Conservation (phyloP, 306 rosid genomes). For the Chamaecrista fasciculata region DNA sequence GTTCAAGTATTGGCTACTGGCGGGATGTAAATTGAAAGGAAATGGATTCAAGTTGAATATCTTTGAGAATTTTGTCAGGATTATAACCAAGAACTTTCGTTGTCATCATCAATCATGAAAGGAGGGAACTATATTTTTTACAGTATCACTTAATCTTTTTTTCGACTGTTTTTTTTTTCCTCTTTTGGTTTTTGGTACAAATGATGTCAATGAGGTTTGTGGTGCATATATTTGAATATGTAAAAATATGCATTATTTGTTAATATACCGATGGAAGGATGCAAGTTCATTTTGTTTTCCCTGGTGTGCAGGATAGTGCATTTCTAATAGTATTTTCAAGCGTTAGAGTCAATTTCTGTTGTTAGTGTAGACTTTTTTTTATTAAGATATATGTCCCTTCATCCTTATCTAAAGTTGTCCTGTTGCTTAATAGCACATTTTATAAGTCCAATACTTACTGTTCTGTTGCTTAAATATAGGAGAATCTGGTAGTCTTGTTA, state of each 20-base stretch:
- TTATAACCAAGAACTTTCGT: neutral
- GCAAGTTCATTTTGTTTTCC: constrained; percentile 11
- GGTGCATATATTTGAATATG: no score
- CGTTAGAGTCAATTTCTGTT: constrained; percentile 9
- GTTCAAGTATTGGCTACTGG: neutral
- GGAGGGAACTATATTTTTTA: neutral
- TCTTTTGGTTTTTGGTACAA: neutral
- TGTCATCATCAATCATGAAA: neutral
- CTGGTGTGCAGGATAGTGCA: neutral
- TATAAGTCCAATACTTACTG: neutral
- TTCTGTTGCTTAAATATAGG: constrained; percentile 1
- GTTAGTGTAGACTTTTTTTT: neutral
- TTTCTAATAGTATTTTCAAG: neutral
- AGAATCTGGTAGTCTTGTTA: constrained; percentile 2
- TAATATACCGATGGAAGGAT: constrained; percentile 1
- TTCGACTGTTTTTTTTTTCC: neutral
- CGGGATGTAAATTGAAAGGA: neutral
- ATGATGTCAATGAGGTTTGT: neutral
- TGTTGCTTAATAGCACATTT: constrained; percentile 16
- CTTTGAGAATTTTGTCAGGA: constrained; percentile 6
- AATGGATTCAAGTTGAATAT: neutral
- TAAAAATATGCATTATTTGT: constrained; percentile 1
- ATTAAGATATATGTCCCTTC: neutral
- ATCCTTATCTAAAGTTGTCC: constrained; percentile 13
- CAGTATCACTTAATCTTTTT: constrained; percentile 7